Conservation (phyloP, 139 green algal species). For the Mesostigma viride region DNA sequence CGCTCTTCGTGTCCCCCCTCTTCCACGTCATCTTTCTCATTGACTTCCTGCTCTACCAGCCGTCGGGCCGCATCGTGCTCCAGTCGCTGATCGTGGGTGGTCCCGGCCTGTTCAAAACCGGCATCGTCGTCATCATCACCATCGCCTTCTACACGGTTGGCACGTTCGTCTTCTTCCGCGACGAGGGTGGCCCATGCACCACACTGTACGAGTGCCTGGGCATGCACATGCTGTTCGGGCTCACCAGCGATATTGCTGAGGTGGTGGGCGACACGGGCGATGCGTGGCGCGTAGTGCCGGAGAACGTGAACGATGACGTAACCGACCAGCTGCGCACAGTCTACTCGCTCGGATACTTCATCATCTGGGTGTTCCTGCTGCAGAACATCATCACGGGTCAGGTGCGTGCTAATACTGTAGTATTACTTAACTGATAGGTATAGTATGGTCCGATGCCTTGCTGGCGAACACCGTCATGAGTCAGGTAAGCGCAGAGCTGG, state of each 20-base stretch:
- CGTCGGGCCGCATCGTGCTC: conserved; percentile 14
- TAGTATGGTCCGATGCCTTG: too few species aligned
- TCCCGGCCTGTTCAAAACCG: conserved; percentile 15
- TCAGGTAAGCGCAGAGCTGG: too few species aligned
- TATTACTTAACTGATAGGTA: too few species aligned
- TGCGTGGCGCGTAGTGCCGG: conserved; percentile 8
- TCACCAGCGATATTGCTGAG: conserved; percentile 2
- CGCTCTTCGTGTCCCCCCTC: conserved; percentile 12
- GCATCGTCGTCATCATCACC: conserved; percentile 19
- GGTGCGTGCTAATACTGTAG: too few species aligned
- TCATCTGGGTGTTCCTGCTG: conserved; percentile 31
- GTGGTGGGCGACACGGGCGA: not conserved
- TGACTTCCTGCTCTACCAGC: conserved; percentile 23
- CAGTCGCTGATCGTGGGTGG: conserved; percentile 19
- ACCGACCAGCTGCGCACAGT: conserved; percentile 8
- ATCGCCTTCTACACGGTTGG: conserved; percentile 23
- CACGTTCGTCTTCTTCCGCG: conserved; percentile 19
- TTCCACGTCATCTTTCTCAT: conserved; percentile 24
- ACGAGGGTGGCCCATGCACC: conserved; percentile 9
- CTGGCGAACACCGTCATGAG: too few species aligned
- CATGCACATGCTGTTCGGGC: conserved; percentile 12
- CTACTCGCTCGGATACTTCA: conserved; percentile 19
- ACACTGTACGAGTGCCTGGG: conserved; percentile 28
- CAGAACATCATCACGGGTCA: conserved; percentile 31
- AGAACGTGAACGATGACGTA: conserved; percentile 12